Conservation (phyloP, 2,329 filamentous ascomycete genomes). For the Xylariaceae sp. region DNA sequence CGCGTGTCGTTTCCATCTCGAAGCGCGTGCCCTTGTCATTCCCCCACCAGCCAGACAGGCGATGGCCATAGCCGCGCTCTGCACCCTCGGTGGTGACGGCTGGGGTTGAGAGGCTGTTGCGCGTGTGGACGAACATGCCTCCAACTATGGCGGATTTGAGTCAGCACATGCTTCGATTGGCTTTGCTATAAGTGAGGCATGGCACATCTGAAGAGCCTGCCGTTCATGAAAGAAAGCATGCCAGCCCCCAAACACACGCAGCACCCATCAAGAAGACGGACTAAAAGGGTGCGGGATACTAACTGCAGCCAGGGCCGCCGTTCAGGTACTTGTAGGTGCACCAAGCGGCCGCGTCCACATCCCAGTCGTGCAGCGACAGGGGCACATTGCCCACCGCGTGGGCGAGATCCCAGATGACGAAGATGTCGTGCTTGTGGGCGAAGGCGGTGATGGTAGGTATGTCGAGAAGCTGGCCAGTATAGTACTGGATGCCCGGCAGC, state of each 20-base stretch:
- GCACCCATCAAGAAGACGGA: no score
- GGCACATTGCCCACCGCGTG: constrained; percentile 73
- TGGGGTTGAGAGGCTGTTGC: constrained; percentile 41
- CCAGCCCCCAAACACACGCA: no score
- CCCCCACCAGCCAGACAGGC: constrained; percentile 77
- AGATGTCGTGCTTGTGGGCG: constrained; percentile 58
- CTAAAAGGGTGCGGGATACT: no score
- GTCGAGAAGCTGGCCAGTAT: constrained; percentile 71
- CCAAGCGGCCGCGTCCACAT: constrained; percentile 72
- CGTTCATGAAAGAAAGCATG: no score
- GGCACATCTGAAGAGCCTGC: no score
- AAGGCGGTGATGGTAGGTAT: constrained; percentile 64
- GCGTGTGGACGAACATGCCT: constrained; percentile 65
- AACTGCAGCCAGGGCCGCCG: constrained; percentile 64
- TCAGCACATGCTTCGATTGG: no score
- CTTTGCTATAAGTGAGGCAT: no score
- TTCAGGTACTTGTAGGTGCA: constrained; percentile 83
- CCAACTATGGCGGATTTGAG: no score
- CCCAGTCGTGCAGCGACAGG: constrained; percentile 65
- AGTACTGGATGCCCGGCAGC: constrained; percentile 72
- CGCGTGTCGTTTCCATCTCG: constrained; percentile 60
- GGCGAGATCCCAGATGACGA: constrained; percentile 73
- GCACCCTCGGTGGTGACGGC: constrained; percentile 24
- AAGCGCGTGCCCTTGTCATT: constrained; percentile 63
- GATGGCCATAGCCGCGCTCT: constrained; percentile 36